Evolutionary conservation across 495 filamentous ascomycete genomes (phyloP), one percentile per base, ranked within the genome.

Genomic region (Poronia punctata): DNA sequence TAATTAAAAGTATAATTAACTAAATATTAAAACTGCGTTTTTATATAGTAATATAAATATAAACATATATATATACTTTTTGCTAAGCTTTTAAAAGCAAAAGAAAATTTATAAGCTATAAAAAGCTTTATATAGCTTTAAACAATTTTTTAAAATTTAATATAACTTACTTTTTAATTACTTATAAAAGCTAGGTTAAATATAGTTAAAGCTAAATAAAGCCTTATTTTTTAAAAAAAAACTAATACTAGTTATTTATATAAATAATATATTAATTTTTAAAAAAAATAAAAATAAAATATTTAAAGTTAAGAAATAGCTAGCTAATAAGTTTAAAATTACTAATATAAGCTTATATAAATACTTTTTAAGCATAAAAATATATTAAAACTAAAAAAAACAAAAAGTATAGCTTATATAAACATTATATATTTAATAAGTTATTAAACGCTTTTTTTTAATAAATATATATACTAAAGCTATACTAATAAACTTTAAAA

Each of bases 201-300:
- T 17, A 35, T 17, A 11, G 11, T 35, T 35, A 21, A n/a, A 35
- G 4, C 19, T 35, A 5, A 35, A 35, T 35, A 35, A n/a, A n/a
- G n/a, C n/a, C n/a, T 21, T 21, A 21, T 5, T 3, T 9, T 35
- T 14, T 7, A n/a, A 32, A n/a, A 14, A 32, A 7, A 32, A 7
- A 32, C 14, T 32, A 7, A 32, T 32, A 32, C 14, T 32, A n/a
- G 15, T 14, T n/a, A 32, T 32, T n/a, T 32, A 35, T 35, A 17
- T 35, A 7, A 35, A 35, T 35, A 35, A 35, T 21, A 9, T 35
- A 7, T 35, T 35, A 35, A 35, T 35, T 19, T 18, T 35, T 35
- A 35, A 35, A 35, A 19, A 19, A 35, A 35, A 16, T n/a, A n/a
- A n/a, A n/a, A n/a, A n/a, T n/a, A n/a, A 35, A 35, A 35, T 35